A percentile compares a stretch with the other conserved stretches of the same genome.
These are phyloP conservation scores for Coleophoma eucalyptorum DNA, from an alignment of 2,329 filamentous ascomycete species.

Conservation along the genomic window DNA sequence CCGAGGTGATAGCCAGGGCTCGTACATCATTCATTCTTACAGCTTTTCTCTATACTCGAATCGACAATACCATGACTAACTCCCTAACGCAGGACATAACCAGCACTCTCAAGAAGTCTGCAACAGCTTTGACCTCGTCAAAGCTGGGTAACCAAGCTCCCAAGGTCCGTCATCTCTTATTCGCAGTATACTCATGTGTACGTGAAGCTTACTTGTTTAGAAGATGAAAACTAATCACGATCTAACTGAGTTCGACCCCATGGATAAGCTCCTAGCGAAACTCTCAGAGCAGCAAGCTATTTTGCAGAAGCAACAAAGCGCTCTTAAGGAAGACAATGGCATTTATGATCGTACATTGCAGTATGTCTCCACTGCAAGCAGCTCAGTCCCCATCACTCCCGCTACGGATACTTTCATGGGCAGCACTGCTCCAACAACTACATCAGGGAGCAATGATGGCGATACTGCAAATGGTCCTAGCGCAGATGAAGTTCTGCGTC, in stretches of 20 bases:
- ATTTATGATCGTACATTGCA: constrained; percentile 31
- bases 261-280: constrained; percentile 72
- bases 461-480: constrained; percentile 26
- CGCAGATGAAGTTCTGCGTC: constrained; percentile 58
- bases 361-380: constrained; percentile 43
- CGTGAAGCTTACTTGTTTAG: constrained; percentile 29
- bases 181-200: no score
- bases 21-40: no score
- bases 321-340: constrained; percentile 35
- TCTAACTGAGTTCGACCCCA: constrained; percentile 41
- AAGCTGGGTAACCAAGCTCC: constrained; percentile 52
- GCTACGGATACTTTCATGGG: constrained; percentile 48
- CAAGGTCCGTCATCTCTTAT: constrained; percentile 40
- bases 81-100: constrained; percentile 8
- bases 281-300: constrained; percentile 66
- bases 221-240: constrained; percentile 47
- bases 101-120: constrained; percentile 27
- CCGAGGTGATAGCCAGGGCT: no score
- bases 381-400: constrained; percentile 60
- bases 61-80: no score
- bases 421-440: constrained; percentile 41
- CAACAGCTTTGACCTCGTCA: constrained; percentile 45
- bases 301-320: constrained; percentile 55
- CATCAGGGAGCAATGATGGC: constrained; percentile 46
- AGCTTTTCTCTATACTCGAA: no score